Base-by-base conservation (phyloP, 306 rosid species). In the Dryas octopetala region DNA sequence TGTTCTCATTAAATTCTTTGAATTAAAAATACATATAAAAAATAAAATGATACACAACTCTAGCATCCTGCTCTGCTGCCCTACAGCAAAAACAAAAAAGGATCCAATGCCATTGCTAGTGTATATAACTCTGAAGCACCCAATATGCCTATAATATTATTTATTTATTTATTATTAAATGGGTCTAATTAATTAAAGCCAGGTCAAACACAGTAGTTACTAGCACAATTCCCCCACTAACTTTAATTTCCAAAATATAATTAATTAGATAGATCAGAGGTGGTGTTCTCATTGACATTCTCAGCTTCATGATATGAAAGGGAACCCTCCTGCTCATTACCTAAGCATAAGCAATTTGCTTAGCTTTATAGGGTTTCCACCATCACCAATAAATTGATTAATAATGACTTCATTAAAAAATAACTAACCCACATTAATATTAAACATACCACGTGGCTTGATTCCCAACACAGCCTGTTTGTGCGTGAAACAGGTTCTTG, bases 401-500 rank as follows among this genome's bases (percentile, higher is more conserved):
- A 51, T 67, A 43, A 75, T 57, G 28, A 40, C 50, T 68, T 40
- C 51, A 72, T 61, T 28, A 55, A 70, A 57, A 60, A 72, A 57
- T 60, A 67, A 26, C 62, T 53, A 55, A 48, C 40, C 71, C 70
- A 26, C 78, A 44, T 43, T 58, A 40, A 66, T 13, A 62, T 16
- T 52, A 70, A 66, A 74, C 83, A 76, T 51, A 70, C 85, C 85
- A 78, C 86, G 84, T 89, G 89, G 74, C 79, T 83, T 80, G 91
- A 89, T 89, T 80, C 90, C 78, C 32, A 62, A 80, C 88, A 84
- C 88, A 84, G 86, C 82, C 88, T 89, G 87, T 83, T 78, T 69
- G 68, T 73, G 81, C 17, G 68, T 79, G 65, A 50, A 82, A 81
- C 83, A 66, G 69, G 67, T 54, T 71, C 66, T 54, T 70, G 71